These are phyloP conservation scores for Brassica napus DNA, from an alignment of 345 rosid species.

Conservation along the genomic window Da-Ae NC_063443.1:13410001-13410500, in stretches of 20 bases:
- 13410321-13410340: conserved; percentile 34
- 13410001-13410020: conserved; percentile 71
- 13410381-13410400: conserved; percentile 21
- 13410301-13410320: conserved; percentile 26
- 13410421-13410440: conserved; percentile 31
- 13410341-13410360: conserved; percentile 31
- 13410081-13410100: conserved; percentile 35
- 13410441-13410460: conserved; percentile 4
- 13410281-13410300: conserved; percentile 24
- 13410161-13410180: not conserved
- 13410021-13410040: conserved; percentile 72
- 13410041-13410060: conserved; percentile 42
- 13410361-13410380: conserved; percentile 32
- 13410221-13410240: conserved; percentile 19
- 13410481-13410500: not conserved
- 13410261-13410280: conserved; percentile 10
- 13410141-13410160: not conserved
- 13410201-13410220: conserved; percentile 4
- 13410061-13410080: conserved; percentile 25
- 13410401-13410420: conserved; percentile 29
- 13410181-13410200: conserved; percentile 3
- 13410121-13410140: conserved; percentile 13
- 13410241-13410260: not conserved
- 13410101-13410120: conserved; percentile 16
- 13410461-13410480: conserved; percentile 6